Evolutionary conservation across 75 land plant species (phyloP).

Genomic region (Pinus taeda): DNA sequence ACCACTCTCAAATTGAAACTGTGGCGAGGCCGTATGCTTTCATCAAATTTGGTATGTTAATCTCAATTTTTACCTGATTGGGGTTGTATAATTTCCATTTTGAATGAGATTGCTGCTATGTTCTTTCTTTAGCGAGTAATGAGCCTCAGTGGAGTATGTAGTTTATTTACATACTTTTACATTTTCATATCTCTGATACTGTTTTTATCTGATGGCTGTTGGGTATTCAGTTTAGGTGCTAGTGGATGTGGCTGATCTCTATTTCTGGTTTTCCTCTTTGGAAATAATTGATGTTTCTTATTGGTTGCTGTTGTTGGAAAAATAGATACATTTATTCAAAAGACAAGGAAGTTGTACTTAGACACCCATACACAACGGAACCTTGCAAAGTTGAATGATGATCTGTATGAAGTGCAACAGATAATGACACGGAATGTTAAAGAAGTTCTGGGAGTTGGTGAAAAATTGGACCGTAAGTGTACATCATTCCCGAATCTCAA

Average conservation of each 20-base stretch:
- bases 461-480: constrained; percentile 90
- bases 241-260: neutral
- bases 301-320: constrained; percentile 6
- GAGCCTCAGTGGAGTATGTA: too few species aligned
- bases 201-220: neutral
- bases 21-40: constrained; percentile 98
- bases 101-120: neutral
- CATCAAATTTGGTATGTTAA: constrained; percentile 82
- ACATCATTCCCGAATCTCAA: neutral
- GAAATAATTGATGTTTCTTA: neutral
- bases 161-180: neutral
- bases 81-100: neutral
- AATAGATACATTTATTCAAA: constrained; percentile 94
- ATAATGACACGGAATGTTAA: constrained; percentile 98
- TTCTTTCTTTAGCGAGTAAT: neutral
- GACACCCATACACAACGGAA: constrained; percentile 93
- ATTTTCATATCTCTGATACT: neutral
- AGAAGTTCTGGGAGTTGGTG: constrained; percentile 98
- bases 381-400: constrained; percentile 93
- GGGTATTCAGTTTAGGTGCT: neutral
- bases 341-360: constrained; percentile 89
- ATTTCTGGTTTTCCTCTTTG: neutral
- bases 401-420: constrained; percentile 93
- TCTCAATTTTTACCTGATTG: neutral
- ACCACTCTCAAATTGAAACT: constrained; percentile 87